Base-by-base conservation (phyloP, 176 grass and related monocot genomes). In the Phoenix dactylifera region DNA sequence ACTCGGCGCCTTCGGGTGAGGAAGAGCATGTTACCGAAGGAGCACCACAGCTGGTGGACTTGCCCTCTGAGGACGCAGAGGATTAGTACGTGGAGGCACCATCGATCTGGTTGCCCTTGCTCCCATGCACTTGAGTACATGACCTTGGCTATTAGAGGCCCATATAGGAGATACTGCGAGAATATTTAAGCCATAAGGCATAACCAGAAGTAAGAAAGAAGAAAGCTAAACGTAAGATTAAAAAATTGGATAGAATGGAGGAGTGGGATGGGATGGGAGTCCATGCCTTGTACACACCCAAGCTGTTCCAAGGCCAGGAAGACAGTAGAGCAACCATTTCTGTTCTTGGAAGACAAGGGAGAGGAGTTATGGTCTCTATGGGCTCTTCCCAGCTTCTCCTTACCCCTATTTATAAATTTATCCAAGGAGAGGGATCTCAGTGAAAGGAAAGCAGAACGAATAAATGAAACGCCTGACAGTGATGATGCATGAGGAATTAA, bases 231-330 rank as follows among this genome's bases (percentile, higher is more conserved):
- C 58, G 30, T 15, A 18, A 60, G 35, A 32, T 12, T 12, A 29
- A 25, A 26, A 25, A 49, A 71, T 22, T 5, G 20, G 10, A 20
- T 15, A n/a, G 16, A 24, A 30, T 30, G 20, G 2, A 50, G 7
- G 7, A 6, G 22, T n/a, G 18, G 44, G 22, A 48, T 1, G 4
- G 15, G 7, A 15, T 5, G 24, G 19, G 15, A 10, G 18, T 63
- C 0, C 48, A 6, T 69, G 81, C 90, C 86, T 95, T 95, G 90
- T 79, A 95, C 7, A 56, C 28, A n/a, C 86, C 90, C 25, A 95
- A 67, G 66, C 84, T 81, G 1, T 95, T 83, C 86, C 90, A 95
- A 15, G 90, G 90, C 90, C 90, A 95, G 1, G 83, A 82, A 3
- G 74, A 80, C 51, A 95, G 56, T 23, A 83, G 69, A 20, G 80